These are phyloP conservation scores for Calonectria pteridis DNA, from an alignment of 2,329 filamentous ascomycete genomes.

Conservation along the genomic window DNA sequence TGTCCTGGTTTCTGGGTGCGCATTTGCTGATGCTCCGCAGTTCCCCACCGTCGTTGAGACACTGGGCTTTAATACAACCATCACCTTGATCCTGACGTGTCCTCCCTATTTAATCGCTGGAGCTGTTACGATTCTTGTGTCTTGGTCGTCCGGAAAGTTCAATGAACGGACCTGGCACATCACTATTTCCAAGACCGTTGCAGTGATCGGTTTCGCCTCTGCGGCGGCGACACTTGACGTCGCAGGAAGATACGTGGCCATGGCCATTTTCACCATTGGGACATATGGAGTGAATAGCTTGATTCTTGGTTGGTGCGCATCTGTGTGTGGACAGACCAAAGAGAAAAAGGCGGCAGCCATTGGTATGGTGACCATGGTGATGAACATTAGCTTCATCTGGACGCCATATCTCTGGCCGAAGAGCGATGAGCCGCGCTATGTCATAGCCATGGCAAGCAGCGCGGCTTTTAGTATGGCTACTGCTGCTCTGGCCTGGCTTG, in stretches of 20 bases:
- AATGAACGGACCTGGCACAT: conserved; percentile 64
- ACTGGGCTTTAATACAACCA: conserved; percentile 44
- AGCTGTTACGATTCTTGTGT: conserved; percentile 37
- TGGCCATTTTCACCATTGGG: conserved; percentile 55
- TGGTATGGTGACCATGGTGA: conserved; percentile 47
- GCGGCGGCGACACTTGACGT: conserved; percentile 43
- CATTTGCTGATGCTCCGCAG: conserved; percentile 15
- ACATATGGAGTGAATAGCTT: conserved; percentile 59
- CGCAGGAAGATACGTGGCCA: conserved; percentile 44
- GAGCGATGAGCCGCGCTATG: conserved; percentile 40
- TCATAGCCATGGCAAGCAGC: conserved; percentile 38
- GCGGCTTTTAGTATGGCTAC: conserved; percentile 50
- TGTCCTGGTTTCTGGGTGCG: background rate
- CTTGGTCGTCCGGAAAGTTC: conserved; percentile 57
- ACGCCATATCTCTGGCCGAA: conserved; percentile 43
- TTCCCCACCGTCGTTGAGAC: conserved; percentile 47
- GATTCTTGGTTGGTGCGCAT: conserved; percentile 59
- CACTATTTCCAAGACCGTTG: conserved; percentile 56
- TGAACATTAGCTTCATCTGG: conserved; percentile 45
- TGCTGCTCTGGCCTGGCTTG: conserved; percentile 54
- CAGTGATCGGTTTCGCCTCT: conserved; percentile 46
- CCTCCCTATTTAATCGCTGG: conserved; percentile 61
- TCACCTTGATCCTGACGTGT: conserved; percentile 48
- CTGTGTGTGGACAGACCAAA: conserved; percentile 59
- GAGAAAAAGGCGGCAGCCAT: conserved; percentile 63